Evolutionary conservation across 2,329 filamentous ascomycete species (phyloP).

Genomic region (Cladosporium sp.): DNA sequence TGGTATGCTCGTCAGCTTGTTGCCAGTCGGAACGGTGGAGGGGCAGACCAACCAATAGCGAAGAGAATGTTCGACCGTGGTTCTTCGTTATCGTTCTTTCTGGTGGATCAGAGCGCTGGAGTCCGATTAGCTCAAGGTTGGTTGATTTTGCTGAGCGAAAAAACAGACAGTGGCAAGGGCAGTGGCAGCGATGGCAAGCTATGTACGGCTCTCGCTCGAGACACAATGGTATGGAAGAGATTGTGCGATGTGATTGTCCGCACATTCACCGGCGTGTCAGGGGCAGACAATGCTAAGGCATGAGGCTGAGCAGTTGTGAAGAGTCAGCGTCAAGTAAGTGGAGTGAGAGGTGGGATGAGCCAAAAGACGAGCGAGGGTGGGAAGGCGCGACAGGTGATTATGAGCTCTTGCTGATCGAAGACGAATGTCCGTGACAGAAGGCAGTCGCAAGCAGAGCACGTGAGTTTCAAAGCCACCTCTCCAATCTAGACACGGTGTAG

Average conservation of each 20-base stretch:
- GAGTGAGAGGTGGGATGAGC: neutral
- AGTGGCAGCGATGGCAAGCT: neutral
- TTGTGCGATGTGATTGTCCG: slow-evolving; percentile 11
- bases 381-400: slow-evolving; percentile 1
- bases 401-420: neutral
- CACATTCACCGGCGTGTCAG: neutral
- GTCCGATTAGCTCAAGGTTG: neutral
- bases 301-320: neutral
- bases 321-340: neutral
- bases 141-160: neutral
- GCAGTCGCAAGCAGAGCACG: neutral
- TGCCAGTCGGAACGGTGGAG: neutral
- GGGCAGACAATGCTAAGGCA: slow-evolving; percentile 6
- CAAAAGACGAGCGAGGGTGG: neutral
- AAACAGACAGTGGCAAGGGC: neutral
- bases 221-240: slow-evolving; percentile 13
- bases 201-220: slow-evolving; percentile 1
- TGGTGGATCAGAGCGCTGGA: neutral
- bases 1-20: neutral
- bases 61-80: neutral
- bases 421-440: neutral
- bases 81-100: neutral
- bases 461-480: neutral
- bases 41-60: neutral
- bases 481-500: neutral